These are phyloP conservation scores for Neurospora hispaniola DNA, from an alignment of 495 filamentous ascomycete species.

Conservation along the genomic window DNA sequence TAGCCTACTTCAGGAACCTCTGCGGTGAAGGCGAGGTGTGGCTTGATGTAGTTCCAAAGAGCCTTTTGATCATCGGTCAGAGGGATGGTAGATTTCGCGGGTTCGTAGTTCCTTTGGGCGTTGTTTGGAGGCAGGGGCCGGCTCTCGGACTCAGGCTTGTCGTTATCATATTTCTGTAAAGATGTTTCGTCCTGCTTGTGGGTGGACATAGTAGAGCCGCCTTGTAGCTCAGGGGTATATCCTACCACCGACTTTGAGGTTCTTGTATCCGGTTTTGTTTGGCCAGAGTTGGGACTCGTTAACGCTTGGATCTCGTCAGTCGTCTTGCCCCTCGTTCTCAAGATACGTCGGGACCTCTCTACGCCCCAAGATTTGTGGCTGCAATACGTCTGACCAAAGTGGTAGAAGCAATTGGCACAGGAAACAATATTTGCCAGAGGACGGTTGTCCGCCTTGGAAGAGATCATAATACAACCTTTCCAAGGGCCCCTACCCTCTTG, in stretches of 20 bases:
- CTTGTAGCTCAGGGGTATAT: background rate
- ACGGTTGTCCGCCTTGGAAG: constrained; percentile 2
- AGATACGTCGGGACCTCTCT: constrained; percentile 5
- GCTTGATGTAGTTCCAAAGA: constrained; percentile 4
- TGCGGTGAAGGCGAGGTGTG: background rate
- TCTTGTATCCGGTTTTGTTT: background rate
- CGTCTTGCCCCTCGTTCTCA: background rate
- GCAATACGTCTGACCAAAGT: constrained; percentile 20
- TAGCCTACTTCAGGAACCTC: background rate
- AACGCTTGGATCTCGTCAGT: background rate
- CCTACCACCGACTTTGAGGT: background rate
- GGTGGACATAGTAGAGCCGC: background rate
- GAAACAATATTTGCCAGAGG: constrained; percentile 6
- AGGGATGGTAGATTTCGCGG: background rate
- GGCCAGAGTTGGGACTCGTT: background rate
- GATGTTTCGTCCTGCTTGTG: background rate
- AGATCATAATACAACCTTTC: constrained; percentile 21
- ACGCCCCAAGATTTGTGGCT: constrained; percentile 16
- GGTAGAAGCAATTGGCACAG: constrained; percentile 28
- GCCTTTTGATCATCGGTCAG: background rate
- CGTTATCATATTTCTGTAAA: background rate
- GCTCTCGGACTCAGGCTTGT: background rate
- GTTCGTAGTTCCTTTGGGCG: background rate
- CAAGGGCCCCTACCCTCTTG: constrained; percentile 19
- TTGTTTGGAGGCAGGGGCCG: background rate